Evolutionary conservation across 441 rosid species (phyloP).

Genomic region (Erysimum pusillum): DNA sequence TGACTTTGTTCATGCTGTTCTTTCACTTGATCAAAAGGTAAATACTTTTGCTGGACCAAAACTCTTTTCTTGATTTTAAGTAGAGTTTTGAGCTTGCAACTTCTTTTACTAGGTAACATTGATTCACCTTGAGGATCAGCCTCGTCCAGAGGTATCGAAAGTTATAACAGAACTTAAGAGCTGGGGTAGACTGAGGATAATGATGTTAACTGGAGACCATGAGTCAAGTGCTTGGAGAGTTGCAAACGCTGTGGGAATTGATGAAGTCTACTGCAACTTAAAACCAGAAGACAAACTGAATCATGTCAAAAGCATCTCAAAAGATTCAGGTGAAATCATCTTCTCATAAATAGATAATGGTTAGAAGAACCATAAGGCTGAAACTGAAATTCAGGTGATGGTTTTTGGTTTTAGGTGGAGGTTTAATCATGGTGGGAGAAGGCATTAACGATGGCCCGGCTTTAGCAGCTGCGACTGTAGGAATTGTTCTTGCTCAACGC

Average conservation of each 20-base stretch:
- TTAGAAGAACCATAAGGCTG: conserved; percentile 2
- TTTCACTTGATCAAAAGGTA: conserved; percentile 17
- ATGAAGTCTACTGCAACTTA: conserved; percentile 76
- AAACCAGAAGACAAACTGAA: conserved; percentile 94
- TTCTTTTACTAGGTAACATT: conserved; percentile 65
- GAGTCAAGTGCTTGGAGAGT: conserved; percentile 93
- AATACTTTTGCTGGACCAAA: not conserved
- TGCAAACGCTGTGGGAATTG: conserved; percentile 83
- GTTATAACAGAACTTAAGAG: conserved; percentile 68
- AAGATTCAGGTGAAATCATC: conserved; percentile 55
- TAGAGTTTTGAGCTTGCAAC: conserved; percentile 15
- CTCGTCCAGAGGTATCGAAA: conserved; percentile 74
- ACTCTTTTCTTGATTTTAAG: not conserved
- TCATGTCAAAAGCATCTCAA: conserved; percentile 74
- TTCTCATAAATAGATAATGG: too few relatives aligned
- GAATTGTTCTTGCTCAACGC: conserved; percentile 97
- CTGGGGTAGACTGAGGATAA: conserved; percentile 65
- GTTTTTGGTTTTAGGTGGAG: conserved; percentile 70
- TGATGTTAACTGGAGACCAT: conserved; percentile 96
- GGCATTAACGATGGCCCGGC: conserved; percentile 98
- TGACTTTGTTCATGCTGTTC: conserved; percentile 19
- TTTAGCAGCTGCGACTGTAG: conserved; percentile 91
- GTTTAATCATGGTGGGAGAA: conserved; percentile 93
- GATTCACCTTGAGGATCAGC: conserved; percentile 94
- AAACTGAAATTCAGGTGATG: conserved; percentile 31